Conservation (phyloP, 345 rosid genomes). For the Lumnitzera racemosa region DNA sequence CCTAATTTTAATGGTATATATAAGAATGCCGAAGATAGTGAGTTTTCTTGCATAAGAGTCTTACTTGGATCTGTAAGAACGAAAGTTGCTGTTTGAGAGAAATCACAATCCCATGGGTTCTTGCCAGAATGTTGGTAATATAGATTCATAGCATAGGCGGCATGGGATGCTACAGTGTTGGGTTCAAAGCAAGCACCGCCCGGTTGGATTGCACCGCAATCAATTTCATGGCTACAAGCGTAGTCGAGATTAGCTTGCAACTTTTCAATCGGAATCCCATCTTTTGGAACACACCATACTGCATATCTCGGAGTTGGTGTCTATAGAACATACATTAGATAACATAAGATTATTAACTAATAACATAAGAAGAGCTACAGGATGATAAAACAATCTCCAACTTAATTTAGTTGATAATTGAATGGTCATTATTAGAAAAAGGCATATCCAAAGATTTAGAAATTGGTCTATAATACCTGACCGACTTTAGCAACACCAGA, state of each 20-base stretch:
- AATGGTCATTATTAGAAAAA: too few relatives aligned
- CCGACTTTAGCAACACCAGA: slow-evolving; percentile 42
- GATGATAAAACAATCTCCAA: too few relatives aligned
- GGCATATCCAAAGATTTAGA: too few relatives aligned
- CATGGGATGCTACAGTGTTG: slow-evolving; percentile 51
- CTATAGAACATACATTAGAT: slow-evolving; percentile 5
- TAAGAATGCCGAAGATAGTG: neutral
- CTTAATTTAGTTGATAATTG: too few relatives aligned
- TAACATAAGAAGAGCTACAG: too few relatives aligned
- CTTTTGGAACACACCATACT: slow-evolving; percentile 62
- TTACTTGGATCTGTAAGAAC: slow-evolving; percentile 38
- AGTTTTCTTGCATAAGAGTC: neutral
- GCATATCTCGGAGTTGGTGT: slow-evolving; percentile 21
- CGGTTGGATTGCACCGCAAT: slow-evolving; percentile 54
- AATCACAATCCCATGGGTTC: slow-evolving; percentile 59
- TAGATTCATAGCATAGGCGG: slow-evolving; percentile 77
- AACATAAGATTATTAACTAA: too few relatives aligned
- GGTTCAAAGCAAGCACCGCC: slow-evolving; percentile 82
- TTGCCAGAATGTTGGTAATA: slow-evolving; percentile 49
- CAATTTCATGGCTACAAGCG: slow-evolving; percentile 54
- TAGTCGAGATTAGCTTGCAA: slow-evolving; percentile 74
- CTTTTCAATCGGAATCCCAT: slow-evolving; percentile 37
- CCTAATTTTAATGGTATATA: neutral
- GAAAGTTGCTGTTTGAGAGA: slow-evolving; percentile 59
- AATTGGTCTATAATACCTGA: slow-evolving; percentile 8